Base-by-base conservation (phyloP, 495 filamentous ascomycete species). In the Thermothielavioides terrestris region DNA sequence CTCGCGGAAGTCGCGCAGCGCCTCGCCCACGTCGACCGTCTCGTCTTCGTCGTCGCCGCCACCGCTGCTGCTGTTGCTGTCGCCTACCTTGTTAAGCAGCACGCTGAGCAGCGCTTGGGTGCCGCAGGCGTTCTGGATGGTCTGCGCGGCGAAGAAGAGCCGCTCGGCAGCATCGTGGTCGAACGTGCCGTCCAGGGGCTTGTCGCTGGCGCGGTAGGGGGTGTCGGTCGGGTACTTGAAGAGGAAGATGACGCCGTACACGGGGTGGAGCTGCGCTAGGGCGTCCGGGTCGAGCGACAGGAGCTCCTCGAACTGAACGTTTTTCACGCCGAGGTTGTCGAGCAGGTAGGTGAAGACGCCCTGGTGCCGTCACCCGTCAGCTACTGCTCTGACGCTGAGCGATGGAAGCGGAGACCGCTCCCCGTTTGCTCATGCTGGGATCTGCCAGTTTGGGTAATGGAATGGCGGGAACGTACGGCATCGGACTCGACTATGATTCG, bases 201-300 rank as follows among this genome's bases (percentile, higher is more conserved):
- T 73, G 48, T 82, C 77, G 49, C 72, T 67, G 34, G 70, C 62
- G 37, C 75, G 74, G 57, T 78, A 77, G 45, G 78, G 79, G 49
- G 81, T 73, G 65, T 86, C 85, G 36, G 84, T 86, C 20, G 84
- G 88, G 72, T 86, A 99, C 74, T 95, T 97, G 82, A 99, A 99
- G 65, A 99, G 88, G 72, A 99, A 97, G 65, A 99, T 96, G 55
- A 97, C 89, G 65, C 92, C 92, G 72, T 97, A 95, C 54, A 95
- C 79, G 35, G 88, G 85, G 54, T 85, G 83, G 27, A 90, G 74
- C 50, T 86, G 78, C 12, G 79, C 81, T 42, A 99, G 84, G 41
- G 75, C 79, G 47, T 86, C 81, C 10, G 89, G 74, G 65, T 97
- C 94, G 45, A 99, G 77, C 1, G 87, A 82, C 32, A 96, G 81